Base-by-base conservation (phyloP, 139 green algal species). In the Micromonas commoda region DNA sequence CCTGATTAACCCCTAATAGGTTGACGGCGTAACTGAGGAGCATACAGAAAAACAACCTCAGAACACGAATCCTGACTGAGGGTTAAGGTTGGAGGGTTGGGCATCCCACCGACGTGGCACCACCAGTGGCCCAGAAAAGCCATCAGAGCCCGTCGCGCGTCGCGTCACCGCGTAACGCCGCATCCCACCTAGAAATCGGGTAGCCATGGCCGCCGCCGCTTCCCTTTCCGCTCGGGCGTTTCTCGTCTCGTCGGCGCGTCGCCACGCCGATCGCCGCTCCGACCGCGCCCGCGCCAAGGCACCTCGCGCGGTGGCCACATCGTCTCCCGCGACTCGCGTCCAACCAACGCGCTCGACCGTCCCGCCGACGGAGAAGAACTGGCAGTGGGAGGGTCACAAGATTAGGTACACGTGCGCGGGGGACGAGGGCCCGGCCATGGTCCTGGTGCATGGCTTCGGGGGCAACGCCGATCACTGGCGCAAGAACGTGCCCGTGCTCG, bases 401-500 rank as follows among this genome's bases (percentile, higher is more conserved):
- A 96, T 98, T 3, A 84, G 93, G 4, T 97, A 97, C 78, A 90
- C 96, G 73, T 57, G 78, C 1, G 83, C 82, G 24, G 84, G 82
- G 6, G 79, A 80, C 24, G 6, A 64, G 31, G 2, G 68, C 64
- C 87, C 86, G 4, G 54, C 82, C 24, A 16, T 93, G 0, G 20
- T 96, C 3, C 80, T 91, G 28, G 84, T 97, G 3, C 94, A 98
- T 66, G 93, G 94, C 6, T 98, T 98, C 88, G 94, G 94, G 0
- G 92, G 88, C 32, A 98, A 97, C 78, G 89, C 83, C 84, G 78
- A 87, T 61, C 85, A 89, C 71, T 89, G 76, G 79, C 53, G 93
- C 21, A 95, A 97, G 78, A 97, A 97, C 82, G 84, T 92, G 20
- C 83, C 83, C 0, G 82, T 76, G 24, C 77, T 98, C 24, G 92